Base-by-base conservation (phyloP, 495 filamentous ascomycete species). In the Aspergillus panamensis region DNA sequence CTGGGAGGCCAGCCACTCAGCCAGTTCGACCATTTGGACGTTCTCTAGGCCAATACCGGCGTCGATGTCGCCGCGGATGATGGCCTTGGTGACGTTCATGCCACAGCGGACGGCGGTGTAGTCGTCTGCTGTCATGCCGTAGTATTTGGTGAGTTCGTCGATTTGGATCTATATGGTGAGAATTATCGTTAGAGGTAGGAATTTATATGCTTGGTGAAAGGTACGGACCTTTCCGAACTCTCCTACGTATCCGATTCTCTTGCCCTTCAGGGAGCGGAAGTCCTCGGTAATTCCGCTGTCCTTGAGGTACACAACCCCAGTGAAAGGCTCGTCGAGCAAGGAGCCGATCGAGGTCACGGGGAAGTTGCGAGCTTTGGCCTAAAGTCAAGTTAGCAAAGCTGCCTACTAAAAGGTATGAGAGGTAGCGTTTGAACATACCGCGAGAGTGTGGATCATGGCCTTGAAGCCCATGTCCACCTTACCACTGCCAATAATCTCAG, bases 391-490 rank as follows among this genome's bases (percentile, higher is more conserved):
- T 43, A 51, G 48, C 17, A 21, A 10, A 9, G n/a, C 13, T 21
- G 6, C 17, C 3, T 8, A 31, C 4, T 16, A 5, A 25, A 5
- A 25, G 25, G 25, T 25, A 25, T 25, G 25, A 25, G 25, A 25
- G 25, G 25, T 25, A 25, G 25, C 25, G 25, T 25, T 25, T 25
- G 25, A 25, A 25, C 77, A 55, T 73, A 84, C 83, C 44, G 84
- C 84, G 55, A 88, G 77, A 25, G 85, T 87, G 65, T 88, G 85
- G 62, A 88, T 88, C 86, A 88, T 88, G 56, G 86, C 85, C 68
- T 88, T 88, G 78, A 88, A 87, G 35, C 84, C 86, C 72, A 88
- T 82, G 68, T 88, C 85, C 44, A 87, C 80, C 66, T 87, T 87
- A 57, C 82, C 82, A 61, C 80, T 84, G 40, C 86, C 85, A 65